These are phyloP conservation scores for Hygrophorus russula DNA, from an alignment of 768 basidiomycete genomes.

Conservation along the genomic window DNA sequence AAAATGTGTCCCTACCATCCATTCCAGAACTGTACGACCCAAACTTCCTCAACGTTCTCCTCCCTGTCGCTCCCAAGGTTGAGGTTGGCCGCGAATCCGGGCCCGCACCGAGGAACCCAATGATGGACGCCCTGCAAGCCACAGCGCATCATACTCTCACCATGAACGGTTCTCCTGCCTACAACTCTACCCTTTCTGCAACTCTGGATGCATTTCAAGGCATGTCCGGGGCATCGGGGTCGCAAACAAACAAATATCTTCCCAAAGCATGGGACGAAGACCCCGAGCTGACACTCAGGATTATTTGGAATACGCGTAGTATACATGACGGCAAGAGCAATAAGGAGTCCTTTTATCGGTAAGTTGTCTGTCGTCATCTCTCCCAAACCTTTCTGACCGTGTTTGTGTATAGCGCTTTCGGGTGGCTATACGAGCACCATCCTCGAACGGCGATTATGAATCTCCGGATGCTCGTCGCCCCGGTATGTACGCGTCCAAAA, in stretches of 20 bases:
- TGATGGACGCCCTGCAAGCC: conserved; percentile 43
- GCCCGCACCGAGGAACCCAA: conserved; percentile 23
- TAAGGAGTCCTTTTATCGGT: conserved; percentile 51
- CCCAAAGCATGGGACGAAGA: conserved; percentile 47
- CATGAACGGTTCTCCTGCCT: conserved; percentile 38
- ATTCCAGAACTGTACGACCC: conserved; percentile 49
- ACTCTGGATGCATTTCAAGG: conserved; percentile 49
- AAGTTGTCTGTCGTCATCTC: conserved; percentile 6
- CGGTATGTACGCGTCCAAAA: conserved; percentile 29
- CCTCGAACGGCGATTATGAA: conserved; percentile 61
- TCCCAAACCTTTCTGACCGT: not conserved
- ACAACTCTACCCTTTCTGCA: conserved; percentile 35
- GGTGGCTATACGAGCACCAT: conserved; percentile 60
- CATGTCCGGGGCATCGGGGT: conserved; percentile 18
- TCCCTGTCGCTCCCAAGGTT: conserved; percentile 22
- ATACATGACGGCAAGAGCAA: conserved; percentile 63
- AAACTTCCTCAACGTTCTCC: conserved; percentile 43
- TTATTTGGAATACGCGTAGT: conserved; percentile 60
- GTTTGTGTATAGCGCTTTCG: conserved; percentile 31
- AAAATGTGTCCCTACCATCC: conserved; percentile 39
- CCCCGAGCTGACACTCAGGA: conserved; percentile 41
- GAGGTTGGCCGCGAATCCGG: not conserved
- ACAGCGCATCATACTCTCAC: conserved; percentile 36
- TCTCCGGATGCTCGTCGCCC: conserved; percentile 40
- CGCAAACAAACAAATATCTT: conserved; percentile 27